Conservation (phyloP, 306 rosid genomes). For the cucumber (Cucumis sativus) region DNA sequence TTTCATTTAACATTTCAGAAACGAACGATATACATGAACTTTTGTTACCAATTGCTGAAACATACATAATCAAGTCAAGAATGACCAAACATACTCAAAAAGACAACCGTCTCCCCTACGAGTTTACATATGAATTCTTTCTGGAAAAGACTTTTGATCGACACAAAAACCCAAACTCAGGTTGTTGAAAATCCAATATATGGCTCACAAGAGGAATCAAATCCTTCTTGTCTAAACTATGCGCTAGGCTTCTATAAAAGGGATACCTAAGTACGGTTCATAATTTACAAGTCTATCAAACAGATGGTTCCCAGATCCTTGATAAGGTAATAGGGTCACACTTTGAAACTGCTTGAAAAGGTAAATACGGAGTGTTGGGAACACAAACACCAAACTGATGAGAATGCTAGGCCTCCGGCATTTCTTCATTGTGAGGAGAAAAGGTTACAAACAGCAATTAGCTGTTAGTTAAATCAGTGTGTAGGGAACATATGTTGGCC, state of each 20-base stretch:
- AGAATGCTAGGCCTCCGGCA: not conserved
- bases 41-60: not conserved
- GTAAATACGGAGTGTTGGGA: not conserved
- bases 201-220: not conserved
- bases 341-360: not conserved
- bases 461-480: not conserved
- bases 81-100: not conserved
- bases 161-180: not conserved
- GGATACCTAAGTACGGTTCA: not conserved
- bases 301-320: not conserved
- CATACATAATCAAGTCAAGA: not conserved
- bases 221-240: not conserved
- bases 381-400: not conserved
- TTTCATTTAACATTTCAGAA: constrained; percentile 7
- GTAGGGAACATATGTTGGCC: not conserved
- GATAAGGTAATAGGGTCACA: not conserved
- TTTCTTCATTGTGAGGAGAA: not conserved
- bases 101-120: not conserved
- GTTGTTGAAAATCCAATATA: not conserved
- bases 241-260: not conserved
- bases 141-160: not conserved
- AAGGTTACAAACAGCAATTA: not conserved
- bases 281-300: not conserved
- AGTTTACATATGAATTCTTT: not conserved
- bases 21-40: too few species aligned